Conservation (phyloP, 768 basidiomycete species). For the Phlegmacium glaucopus region DNA sequence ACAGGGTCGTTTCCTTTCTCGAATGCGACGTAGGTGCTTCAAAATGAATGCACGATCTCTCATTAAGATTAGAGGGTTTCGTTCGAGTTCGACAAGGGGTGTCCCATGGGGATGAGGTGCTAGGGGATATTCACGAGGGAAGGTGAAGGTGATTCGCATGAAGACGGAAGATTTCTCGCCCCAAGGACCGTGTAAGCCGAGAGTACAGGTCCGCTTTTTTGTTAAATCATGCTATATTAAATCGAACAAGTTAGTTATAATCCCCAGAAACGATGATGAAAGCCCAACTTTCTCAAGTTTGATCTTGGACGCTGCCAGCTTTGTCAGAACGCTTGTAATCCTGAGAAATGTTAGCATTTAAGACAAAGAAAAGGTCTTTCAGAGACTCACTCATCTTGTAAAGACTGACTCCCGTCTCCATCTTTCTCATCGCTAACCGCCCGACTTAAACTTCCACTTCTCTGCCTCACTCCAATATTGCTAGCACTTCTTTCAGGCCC, state of each 20-base stretch:
- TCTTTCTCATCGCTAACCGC: conserved; percentile 30
- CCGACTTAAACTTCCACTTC: conserved; percentile 46
- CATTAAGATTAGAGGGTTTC: conserved; percentile 74
- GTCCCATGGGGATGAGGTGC: conserved; percentile 58
- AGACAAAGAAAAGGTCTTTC: background rate
- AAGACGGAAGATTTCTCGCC: conserved; percentile 82
- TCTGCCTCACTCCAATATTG: conserved; percentile 26
- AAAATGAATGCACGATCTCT: conserved; percentile 77
- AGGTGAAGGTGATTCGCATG: conserved; percentile 85
- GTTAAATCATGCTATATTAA: conserved; percentile 55
- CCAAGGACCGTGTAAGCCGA: conserved; percentile 90
- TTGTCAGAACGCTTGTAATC: conserved; percentile 69
- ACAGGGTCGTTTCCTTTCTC: conserved; percentile 75
- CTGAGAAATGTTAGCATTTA: conserved; percentile 30
- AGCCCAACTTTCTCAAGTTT: conserved; percentile 76
- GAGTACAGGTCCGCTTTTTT: conserved; percentile 76
- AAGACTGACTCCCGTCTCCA: conserved; percentile 38
- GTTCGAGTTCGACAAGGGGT: conserved; percentile 79
- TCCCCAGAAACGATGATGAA: background rate
- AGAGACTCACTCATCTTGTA: conserved; percentile 69
- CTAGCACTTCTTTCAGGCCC: conserved; percentile 11
- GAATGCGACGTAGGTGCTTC: conserved; percentile 67
- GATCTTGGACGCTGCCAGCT: conserved; percentile 64
- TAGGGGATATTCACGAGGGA: conserved; percentile 80
- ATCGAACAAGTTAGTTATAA: background rate